Evolutionary conservation across 257 asterid species (phyloP).

Genomic region (Solanum clarkiae): DNA sequence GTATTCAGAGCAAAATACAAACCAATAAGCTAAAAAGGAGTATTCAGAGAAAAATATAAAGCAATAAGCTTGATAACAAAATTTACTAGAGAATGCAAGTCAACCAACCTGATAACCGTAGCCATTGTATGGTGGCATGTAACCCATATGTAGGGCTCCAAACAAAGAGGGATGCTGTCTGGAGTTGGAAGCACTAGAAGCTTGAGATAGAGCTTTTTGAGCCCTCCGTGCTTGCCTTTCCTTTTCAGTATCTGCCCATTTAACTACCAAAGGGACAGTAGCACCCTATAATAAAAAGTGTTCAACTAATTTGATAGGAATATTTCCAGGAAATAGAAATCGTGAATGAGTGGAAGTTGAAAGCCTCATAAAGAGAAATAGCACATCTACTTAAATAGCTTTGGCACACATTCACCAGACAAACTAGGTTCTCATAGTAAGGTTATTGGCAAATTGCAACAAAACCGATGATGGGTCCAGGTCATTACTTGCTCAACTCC

Average conservation of each 20-base stretch:
- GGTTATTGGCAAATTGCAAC: not conserved
- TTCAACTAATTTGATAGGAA: not conserved
- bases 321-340: not conserved
- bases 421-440: not conserved
- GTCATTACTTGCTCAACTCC: not conserved
- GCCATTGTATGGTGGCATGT: slow-evolving; percentile 77
- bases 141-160: slow-evolving; percentile 84
- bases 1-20: too few species aligned
- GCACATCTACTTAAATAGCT: not conserved
- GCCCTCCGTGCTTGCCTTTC: slow-evolving; percentile 89
- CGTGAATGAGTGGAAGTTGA: not conserved
- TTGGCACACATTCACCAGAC: not conserved
- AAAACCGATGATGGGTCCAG: not conserved
- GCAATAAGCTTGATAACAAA: not conserved
- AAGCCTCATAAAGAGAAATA: not conserved
- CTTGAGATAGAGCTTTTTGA: slow-evolving; percentile 65
- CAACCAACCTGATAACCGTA: slow-evolving; percentile 86
- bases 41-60: not conserved
- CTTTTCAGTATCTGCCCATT: slow-evolving; percentile 99
- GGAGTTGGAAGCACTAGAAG: slow-evolving; percentile 42
- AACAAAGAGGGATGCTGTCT: slow-evolving; percentile 63
- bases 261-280: slow-evolving; percentile 87
- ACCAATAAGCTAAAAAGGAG: not conserved
- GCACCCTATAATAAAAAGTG: slow-evolving; percentile 47
- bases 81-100: not conserved